Evolutionary conservation across 306 rosid genomes (phyloP).

Genomic region (Cucumis cinereus): DNA sequence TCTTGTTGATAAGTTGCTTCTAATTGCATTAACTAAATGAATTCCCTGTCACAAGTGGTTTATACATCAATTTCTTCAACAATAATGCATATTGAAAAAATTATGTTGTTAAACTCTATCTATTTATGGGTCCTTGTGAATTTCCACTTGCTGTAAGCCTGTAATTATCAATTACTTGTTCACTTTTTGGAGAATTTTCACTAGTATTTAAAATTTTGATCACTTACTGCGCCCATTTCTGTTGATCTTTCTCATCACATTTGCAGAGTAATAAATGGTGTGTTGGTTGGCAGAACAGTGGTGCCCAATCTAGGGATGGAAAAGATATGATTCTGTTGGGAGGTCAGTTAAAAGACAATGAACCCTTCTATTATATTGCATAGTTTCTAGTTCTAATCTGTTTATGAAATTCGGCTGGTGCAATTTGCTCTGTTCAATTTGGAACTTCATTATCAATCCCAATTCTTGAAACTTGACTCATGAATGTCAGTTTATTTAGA

Average conservation of each 20-base stretch:
- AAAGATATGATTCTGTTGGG: constrained; percentile 13
- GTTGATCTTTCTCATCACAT: not conserved
- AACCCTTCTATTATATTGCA: not conserved
- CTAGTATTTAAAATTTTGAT: not conserved
- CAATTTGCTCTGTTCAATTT: not conserved
- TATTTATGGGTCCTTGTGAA: not conserved
- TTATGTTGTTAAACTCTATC: not conserved
- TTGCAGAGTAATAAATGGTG: constrained; percentile 11
- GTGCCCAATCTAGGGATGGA: constrained; percentile 14
- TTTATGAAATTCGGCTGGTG: not conserved
- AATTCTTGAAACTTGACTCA: not conserved
- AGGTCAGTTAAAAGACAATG: not conserved
- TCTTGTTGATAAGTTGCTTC: not conserved
- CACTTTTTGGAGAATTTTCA: not conserved
- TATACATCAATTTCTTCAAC: not conserved
- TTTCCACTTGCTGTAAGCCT: not conserved
- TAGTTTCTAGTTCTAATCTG: not conserved
- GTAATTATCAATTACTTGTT: not conserved
- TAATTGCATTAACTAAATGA: not conserved
- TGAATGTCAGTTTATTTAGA: not conserved
- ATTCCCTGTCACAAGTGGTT: not conserved
- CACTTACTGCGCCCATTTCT: not conserved
- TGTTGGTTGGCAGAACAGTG: constrained; percentile 16
- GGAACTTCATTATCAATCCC: not conserved
- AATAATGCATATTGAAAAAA: not conserved